Percentiles rank a stretch among this genome's conserved stretches.
These are phyloP conservation scores for Verticillium isaacii DNA, from an alignment of 2,329 filamentous ascomycete species.

Conservation along the genomic window DNA sequence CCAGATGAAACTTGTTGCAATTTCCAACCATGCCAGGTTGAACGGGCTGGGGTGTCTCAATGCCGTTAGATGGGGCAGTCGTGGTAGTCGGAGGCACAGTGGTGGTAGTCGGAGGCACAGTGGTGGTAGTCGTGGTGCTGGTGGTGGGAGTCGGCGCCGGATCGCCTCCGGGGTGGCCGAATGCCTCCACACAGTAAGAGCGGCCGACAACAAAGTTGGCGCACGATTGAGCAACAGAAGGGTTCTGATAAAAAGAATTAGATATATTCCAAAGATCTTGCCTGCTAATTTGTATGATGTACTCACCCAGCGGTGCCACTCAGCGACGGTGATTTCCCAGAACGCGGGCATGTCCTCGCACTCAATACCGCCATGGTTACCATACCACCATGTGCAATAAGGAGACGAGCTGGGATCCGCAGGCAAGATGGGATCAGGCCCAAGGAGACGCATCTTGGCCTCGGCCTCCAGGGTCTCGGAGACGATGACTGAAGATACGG, in stretches of 20 bases:
- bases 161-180: not conserved
- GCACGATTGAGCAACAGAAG: not conserved
- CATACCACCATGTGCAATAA: slow-evolving; percentile 5
- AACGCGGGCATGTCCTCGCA: slow-evolving; percentile 1
- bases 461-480: not conserved
- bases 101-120: slow-evolving; percentile 2
- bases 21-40: slow-evolving; percentile 13
- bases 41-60: slow-evolving; percentile 8
- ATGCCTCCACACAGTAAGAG: slow-evolving; percentile 6
- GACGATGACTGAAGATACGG: not conserved
- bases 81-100: slow-evolving; percentile 3
- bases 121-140: slow-evolving; percentile 9
- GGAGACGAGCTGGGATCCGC: slow-evolving; percentile 1
- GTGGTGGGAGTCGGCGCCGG: not conserved
- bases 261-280: not conserved
- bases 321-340: not conserved
- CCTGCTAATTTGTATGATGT: not conserved
- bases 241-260: not conserved
- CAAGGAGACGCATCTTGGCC: not conserved
- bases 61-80: not conserved
- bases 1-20: slow-evolving; percentile 14
- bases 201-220: not conserved
- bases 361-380: not conserved
- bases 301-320: slow-evolving; percentile 7
- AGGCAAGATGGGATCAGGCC: not conserved